Evolutionary conservation across 306 rosid species (phyloP).

Genomic region (Neltuma alba): DNA sequence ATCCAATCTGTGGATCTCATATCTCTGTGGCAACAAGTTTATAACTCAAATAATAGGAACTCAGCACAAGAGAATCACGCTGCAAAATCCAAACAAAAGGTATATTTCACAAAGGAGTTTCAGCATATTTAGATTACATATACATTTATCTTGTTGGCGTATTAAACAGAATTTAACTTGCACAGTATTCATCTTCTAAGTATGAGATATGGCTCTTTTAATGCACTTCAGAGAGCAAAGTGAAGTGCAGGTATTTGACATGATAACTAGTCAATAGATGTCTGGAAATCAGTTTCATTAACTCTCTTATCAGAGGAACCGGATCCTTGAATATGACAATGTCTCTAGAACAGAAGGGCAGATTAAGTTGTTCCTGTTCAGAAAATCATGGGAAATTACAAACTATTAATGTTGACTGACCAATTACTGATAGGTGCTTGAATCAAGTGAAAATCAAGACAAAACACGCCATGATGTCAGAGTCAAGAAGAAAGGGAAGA

Average conservation of each 20-base stretch:
- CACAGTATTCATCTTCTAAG: too few species aligned
- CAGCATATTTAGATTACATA: too few species aligned
- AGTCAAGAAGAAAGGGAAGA: conserved; percentile 12
- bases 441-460: background rate
- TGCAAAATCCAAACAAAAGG: background rate
- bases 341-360: background rate
- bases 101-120: too few species aligned
- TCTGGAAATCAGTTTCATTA: background rate
- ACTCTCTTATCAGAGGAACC: background rate
- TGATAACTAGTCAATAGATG: too few species aligned
- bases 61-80: background rate
- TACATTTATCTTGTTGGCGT: too few species aligned
- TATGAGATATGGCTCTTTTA: too few species aligned
- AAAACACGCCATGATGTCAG: background rate
- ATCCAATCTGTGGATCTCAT: conserved; percentile 43
- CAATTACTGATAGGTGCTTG: background rate
- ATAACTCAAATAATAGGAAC: conserved; percentile 7
- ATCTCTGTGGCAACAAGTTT: conserved; percentile 49
- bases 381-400: background rate
- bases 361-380: background rate
- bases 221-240: too few species aligned
- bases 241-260: too few species aligned
- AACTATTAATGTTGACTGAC: background rate
- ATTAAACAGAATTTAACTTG: too few species aligned
- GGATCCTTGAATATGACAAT: background rate